Evolutionary conservation across 306 rosid species (phyloP).

Genomic region (Malus domestica): DNA sequence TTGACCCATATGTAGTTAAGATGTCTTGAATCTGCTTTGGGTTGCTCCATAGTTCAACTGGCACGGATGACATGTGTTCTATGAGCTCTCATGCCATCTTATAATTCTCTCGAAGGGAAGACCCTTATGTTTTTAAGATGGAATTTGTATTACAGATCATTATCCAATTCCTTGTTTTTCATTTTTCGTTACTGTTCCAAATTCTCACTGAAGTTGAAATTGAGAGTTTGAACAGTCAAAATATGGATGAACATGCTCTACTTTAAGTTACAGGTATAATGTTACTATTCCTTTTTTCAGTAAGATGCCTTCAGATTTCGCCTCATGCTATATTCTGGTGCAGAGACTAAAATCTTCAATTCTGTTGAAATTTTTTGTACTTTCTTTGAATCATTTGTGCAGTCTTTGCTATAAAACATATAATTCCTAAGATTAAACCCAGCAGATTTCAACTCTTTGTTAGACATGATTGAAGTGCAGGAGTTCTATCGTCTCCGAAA

Average conservation of each 20-base stretch:
- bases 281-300: neutral
- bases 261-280: neutral
- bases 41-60: neutral
- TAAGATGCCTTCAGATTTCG: neutral
- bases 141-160: neutral
- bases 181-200: neutral
- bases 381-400: neutral
- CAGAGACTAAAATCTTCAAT: neutral
- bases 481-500: slow-evolving; percentile 93
- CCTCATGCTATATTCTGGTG: neutral
- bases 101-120: neutral
- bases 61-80: slow-evolving; percentile 13
- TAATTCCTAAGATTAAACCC: slow-evolving; percentile 11
- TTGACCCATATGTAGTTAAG: neutral
- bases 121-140: neutral
- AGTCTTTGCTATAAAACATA: neutral
- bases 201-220: neutral
- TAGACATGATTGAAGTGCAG: slow-evolving; percentile 60
- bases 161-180: neutral
- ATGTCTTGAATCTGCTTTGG: slow-evolving; percentile 1
- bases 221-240: neutral
- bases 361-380: neutral
- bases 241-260: neutral
- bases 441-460: slow-evolving; percentile 28
- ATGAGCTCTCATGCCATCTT: slow-evolving; percentile 1